These are phyloP conservation scores for Coniosporium tulheliwenetii DNA, from an alignment of 2,329 filamentous ascomycete species.

Conservation along the genomic window DNA sequence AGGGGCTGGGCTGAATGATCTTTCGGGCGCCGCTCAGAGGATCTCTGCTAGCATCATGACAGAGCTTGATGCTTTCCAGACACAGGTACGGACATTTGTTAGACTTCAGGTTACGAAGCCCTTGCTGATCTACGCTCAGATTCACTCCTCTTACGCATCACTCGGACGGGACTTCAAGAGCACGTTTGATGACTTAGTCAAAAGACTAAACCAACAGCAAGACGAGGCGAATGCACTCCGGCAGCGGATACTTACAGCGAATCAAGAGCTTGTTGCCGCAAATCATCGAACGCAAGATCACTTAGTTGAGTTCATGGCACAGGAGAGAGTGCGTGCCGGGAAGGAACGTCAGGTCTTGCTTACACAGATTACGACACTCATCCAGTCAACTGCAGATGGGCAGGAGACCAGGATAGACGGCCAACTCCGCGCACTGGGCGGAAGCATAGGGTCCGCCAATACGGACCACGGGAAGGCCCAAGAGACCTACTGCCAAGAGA, in stretches of 20 bases:
- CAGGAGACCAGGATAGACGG: constrained; percentile 58
- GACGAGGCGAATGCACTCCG: constrained; percentile 59
- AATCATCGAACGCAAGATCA: constrained; percentile 50
- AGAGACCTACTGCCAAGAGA: constrained; percentile 49
- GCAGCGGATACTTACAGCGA: constrained; percentile 55
- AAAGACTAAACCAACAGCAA: constrained; percentile 61
- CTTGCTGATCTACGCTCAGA: constrained; percentile 25
- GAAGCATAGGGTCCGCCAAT: constrained; percentile 49
- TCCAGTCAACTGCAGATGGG: constrained; percentile 56
- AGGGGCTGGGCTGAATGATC: constrained; percentile 66
- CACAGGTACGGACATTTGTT: constrained; percentile 28
- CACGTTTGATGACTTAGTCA: constrained; percentile 68
- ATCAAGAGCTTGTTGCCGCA: constrained; percentile 49
- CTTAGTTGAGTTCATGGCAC: constrained; percentile 54
- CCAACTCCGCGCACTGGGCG: constrained; percentile 46
- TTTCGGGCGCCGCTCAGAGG: constrained; percentile 70
- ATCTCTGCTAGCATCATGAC: constrained; percentile 81
- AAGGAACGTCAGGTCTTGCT: constrained; percentile 62
- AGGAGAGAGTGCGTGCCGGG: constrained; percentile 59
- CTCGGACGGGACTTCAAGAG: constrained; percentile 76
- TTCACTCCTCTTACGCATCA: constrained; percentile 70
- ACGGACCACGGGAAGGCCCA: constrained; percentile 47
- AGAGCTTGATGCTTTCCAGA: constrained; percentile 74
- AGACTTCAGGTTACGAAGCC: background rate
- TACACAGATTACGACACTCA: constrained; percentile 58